Evolutionary conservation across 2,329 filamentous ascomycete genomes (phyloP).

Genomic region (Drechslera avenae): DNA sequence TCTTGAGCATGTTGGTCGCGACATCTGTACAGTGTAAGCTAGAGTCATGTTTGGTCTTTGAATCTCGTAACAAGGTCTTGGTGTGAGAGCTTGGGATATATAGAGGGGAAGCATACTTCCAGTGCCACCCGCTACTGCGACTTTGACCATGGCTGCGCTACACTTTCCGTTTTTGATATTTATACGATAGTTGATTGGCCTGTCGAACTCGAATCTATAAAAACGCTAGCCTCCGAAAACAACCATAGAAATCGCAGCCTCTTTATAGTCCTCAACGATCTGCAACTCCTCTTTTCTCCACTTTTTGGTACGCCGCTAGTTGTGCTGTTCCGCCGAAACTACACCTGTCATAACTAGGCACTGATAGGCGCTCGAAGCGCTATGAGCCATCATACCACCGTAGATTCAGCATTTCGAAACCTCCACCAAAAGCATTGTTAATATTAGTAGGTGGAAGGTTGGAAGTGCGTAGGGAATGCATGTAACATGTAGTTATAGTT

Average conservation of each 20-base stretch:
- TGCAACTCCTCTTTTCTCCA: not conserved
- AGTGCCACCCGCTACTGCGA: conserved; percentile 45
- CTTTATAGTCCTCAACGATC: not conserved
- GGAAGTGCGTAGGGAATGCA: not conserved
- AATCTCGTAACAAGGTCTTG: not conserved
- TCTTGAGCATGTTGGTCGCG: conserved; percentile 59
- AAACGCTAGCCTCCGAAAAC: too few relatives aligned
- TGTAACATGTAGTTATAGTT: not conserved
- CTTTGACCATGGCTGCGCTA: conserved; percentile 35
- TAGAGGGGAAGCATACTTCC: conserved; percentile 34
- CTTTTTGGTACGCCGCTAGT: not conserved
- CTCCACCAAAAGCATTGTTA: not conserved
- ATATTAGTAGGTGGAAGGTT: not conserved
- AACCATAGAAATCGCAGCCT: not conserved
- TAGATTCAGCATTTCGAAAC: not conserved
- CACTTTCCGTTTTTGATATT: not conserved
- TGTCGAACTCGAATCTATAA: too few relatives aligned
- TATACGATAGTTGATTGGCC: not conserved
- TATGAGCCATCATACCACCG: not conserved
- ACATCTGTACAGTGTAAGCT: conserved; percentile 51
- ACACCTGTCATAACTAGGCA: conserved; percentile 2
- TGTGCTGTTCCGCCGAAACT: conserved; percentile 5
- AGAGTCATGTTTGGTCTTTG: not conserved
- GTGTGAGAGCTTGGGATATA: not conserved
- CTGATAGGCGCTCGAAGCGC: too few relatives aligned